Base-by-base conservation (phyloP, 495 filamentous ascomycete species). In the Podospora australis region DNA sequence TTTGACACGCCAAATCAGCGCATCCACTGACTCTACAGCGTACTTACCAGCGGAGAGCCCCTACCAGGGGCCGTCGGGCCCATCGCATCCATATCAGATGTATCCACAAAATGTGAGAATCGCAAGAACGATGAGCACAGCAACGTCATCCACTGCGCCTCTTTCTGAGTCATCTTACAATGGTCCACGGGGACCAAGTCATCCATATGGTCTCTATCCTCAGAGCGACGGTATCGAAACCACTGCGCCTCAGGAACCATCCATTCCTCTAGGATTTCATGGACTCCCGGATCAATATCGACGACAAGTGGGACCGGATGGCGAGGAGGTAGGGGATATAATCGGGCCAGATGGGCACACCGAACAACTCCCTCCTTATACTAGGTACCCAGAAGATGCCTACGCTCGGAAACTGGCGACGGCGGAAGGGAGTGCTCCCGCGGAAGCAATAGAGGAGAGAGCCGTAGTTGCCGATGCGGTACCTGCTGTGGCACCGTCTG, bases 271-370 rank as follows among this genome's bases (percentile, higher is more conserved):
- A 36, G 88, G 88, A 4, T 95, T 94, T 57, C 80, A 80, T 17
- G 84, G 85, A 2, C 66, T 79, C 24, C 63, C 69, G 7, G 73
- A 75, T 46, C 66, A 72, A 22, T 92, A 87, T 57, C 84, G 84
- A 50, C 73, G 87, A 50, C 78, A 80, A 30, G 67, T 83, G 42
- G 83, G 84, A 0, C 87, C 86, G 1, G 87, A 90, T 22, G 87
- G 87, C 51, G 89, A 94, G 67, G 90, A 95, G 49, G 71, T 79
- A 22, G 87, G 81, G 11, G 88, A 90, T 66, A 78, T 95, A 6
- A 80, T 96, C 52, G 89, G 88, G n/a, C 86, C 87, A 0, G 86
- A 91, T 56, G 90, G 90, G 1, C 89, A 95, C 63, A 84, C 86
- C 2, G 90, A 96, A 60, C 87, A 90, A 54, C 70, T 95, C 25